A percentile compares a stretch with the other conserved stretches of the same genome.
Evolutionary conservation across 2,329 filamentous ascomycete genomes (phyloP).

Genomic region (Fusarium zealandicum): DNA sequence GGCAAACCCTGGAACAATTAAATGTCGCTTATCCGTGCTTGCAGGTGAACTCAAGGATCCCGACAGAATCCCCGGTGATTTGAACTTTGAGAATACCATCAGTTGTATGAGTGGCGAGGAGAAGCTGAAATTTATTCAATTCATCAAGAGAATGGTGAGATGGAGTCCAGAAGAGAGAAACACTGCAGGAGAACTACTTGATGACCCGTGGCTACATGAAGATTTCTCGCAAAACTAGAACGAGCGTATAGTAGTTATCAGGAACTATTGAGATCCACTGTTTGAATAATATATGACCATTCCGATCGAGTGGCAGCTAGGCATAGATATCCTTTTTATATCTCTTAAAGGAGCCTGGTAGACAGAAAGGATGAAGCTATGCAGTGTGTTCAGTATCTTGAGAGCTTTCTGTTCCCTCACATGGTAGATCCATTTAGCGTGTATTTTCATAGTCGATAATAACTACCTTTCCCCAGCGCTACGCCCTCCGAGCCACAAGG

Average conservation of each 20-base stretch:
- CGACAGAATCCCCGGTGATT: neutral
- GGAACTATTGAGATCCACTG: too few species aligned
- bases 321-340: too few species aligned
- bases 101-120: constrained; percentile 9
- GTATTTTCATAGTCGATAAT: too few species aligned
- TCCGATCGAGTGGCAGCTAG: too few species aligned
- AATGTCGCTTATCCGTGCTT: neutral
- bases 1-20: neutral
- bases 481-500: too few species aligned
- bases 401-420: too few species aligned
- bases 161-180: constrained; percentile 9
- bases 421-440: too few species aligned
- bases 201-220: constrained; percentile 15
- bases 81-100: neutral
- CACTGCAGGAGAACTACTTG: constrained; percentile 11
- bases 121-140: constrained; percentile 6
- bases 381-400: too few species aligned
- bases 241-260: neutral
- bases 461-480: too few species aligned
- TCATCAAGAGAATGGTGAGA: constrained; percentile 17
- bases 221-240: constrained; percentile 10
- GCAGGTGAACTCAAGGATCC: constrained; percentile 5
- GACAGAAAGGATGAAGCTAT: too few species aligned
- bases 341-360: too few species aligned
- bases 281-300: too few species aligned